Percentiles rank a stretch among this genome's conserved stretches.
These are phyloP conservation scores for Saksenaea oblongispora DNA, from an alignment of 371 early-diverging fungal genomes.

Conservation along the genomic window DNA sequence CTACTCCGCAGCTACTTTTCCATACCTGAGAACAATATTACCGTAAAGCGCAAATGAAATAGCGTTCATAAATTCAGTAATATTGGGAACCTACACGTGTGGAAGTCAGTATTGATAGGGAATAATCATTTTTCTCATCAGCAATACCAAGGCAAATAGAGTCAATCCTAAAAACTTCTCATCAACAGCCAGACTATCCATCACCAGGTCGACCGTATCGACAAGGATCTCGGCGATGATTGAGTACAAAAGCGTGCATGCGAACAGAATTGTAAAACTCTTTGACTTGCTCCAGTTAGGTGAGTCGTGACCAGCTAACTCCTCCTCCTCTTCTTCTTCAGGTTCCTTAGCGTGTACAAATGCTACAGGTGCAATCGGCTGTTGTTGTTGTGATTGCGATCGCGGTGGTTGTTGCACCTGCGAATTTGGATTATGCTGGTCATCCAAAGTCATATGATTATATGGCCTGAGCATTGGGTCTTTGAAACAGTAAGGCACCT, in stretches of 20 bases:
- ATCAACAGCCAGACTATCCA: conserved; percentile 64
- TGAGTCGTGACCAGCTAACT: conserved; percentile 86
- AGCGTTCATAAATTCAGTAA: conserved; percentile 97
- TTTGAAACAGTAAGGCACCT: neutral
- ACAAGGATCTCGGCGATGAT: conserved; percentile 88
- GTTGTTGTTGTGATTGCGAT: neutral
- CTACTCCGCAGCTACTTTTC: neutral
- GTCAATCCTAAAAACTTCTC: conserved; percentile 93
- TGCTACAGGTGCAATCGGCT: conserved; percentile 20
- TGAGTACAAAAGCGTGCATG: conserved; percentile 84
- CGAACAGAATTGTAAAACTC: conserved; percentile 77
- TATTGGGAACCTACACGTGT: conserved; percentile 68
- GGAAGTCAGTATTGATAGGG: neutral
- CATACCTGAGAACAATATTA: conserved; percentile 84
- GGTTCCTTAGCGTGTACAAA: conserved; percentile 52
- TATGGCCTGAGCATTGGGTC: neutral
- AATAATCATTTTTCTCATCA: neutral
- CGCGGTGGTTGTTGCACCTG: neutral
- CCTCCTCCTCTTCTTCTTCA: conserved; percentile 66
- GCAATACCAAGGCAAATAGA: conserved; percentile 80
- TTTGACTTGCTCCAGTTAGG: conserved; percentile 91
- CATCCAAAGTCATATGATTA: neutral
- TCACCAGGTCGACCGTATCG: conserved; percentile 72
- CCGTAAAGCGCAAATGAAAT: conserved; percentile 92
- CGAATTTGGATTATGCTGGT: neutral